phyloP scores from a whole-genome alignment of 1,139 yeast genomes.

The Pichia sp. region DNA sequence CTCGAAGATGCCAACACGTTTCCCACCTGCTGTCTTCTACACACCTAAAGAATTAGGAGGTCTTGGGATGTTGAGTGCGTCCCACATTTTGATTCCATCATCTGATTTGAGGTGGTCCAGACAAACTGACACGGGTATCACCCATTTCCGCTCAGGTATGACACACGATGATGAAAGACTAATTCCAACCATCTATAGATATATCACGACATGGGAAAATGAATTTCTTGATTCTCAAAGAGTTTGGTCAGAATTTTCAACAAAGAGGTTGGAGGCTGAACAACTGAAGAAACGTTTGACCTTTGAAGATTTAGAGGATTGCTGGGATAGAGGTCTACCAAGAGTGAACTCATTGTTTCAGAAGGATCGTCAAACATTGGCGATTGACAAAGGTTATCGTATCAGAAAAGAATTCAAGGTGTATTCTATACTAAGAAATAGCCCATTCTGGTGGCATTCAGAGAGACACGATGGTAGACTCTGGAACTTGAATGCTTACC shows the following conservation, averaged over 20 bases:
- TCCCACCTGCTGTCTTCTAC: conserved; percentile 98
- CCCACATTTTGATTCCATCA: conserved; percentile 90
- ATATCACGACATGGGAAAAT: conserved; percentile 94
- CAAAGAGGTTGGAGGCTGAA: conserved; percentile 80
- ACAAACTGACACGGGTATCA: conserved; percentile 91
- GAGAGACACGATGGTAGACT: conserved; percentile 91
- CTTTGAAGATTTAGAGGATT: conserved; percentile 86
- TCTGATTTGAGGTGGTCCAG: conserved; percentile 87
- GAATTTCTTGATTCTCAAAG: conserved; percentile 91
- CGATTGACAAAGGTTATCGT: conserved; percentile 93
- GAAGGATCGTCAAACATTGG: conserved; percentile 89
- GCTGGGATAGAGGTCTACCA: conserved; percentile 97
- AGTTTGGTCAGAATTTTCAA: conserved; percentile 97
- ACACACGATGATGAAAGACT: conserved; percentile 65
- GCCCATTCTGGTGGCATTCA: conserved; percentile 97
- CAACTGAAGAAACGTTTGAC: conserved; percentile 83
- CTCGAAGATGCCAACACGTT: conserved; percentile 97
- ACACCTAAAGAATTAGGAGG: conserved; percentile 98
- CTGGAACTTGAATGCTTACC: conserved; percentile 89
- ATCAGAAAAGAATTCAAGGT: conserved; percentile 73
- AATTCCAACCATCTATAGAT: conserved; percentile 91
- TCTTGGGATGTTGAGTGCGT: conserved; percentile 94
- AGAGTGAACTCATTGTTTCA: conserved; percentile 93
- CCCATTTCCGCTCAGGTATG: conserved; percentile 95
- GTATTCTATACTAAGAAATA: conserved; percentile 60